phyloP scores from a whole-genome alignment of 2,329 filamentous ascomycete genomes.

The Colletotrichum endophyticum region DNA sequence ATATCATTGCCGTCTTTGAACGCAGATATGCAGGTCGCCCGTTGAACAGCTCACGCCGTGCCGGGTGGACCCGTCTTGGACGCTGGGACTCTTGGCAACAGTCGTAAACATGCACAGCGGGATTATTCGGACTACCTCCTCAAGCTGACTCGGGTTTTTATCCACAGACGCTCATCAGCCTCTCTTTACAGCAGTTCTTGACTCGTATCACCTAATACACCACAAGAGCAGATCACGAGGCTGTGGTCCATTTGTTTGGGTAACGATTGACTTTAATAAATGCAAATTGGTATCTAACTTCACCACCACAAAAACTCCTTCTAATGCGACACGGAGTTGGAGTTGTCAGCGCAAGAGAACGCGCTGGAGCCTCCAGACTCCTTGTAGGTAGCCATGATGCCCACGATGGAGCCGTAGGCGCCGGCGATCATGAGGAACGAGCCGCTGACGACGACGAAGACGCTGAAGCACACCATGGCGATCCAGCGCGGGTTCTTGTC shows the following conservation, averaged over 20 bases:
- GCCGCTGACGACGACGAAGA: slow-evolving; percentile 36
- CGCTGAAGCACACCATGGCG: slow-evolving; percentile 28
- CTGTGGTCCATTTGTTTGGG: background rate
- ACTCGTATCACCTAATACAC: too few relatives aligned
- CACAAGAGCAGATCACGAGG: background rate
- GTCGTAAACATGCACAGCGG: background rate
- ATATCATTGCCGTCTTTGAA: background rate
- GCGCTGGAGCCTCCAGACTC: slow-evolving; percentile 36
- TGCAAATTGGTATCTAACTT: background rate
- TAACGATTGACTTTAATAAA: background rate
- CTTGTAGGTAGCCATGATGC: slow-evolving; percentile 41
- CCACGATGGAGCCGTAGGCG: slow-evolving; percentile 47
- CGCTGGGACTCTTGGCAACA: background rate
- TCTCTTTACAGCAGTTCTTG: background rate
- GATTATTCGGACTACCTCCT: background rate
- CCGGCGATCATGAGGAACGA: slow-evolving; percentile 47
- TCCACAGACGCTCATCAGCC: background rate
- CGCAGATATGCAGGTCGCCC: background rate
- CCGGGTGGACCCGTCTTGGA: background rate
- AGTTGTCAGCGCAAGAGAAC: slow-evolving; percentile 50
- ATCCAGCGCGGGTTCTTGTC: slow-evolving; percentile 13
- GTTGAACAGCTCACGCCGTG: background rate
- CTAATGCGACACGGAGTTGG: slow-evolving; percentile 27
- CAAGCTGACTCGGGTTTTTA: background rate
- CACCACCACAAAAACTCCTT: background rate